Conservation (phyloP, 2,329 filamentous ascomycete genomes). For the Phyllosticta paracitricarpa region DNA sequence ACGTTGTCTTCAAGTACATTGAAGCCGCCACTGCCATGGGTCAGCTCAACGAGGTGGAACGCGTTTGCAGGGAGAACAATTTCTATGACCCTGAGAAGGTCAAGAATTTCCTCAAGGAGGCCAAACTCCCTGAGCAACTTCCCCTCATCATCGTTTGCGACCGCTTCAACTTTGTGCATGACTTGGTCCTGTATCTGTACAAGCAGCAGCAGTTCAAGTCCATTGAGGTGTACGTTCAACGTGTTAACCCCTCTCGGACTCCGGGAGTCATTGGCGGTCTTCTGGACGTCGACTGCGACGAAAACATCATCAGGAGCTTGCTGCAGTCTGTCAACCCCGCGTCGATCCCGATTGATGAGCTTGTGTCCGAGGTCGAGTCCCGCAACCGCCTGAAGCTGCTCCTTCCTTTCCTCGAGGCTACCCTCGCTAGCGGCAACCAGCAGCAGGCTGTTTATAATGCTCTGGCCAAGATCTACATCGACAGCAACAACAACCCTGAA, state of each 20-base stretch:
- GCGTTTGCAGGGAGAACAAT: constrained; percentile 87
- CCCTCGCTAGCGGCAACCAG: constrained; percentile 79
- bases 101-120: constrained; percentile 99
- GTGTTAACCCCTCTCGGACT: constrained; percentile 83
- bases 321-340: constrained; percentile 73
- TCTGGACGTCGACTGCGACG: constrained; percentile 93
- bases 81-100: constrained; percentile 88
- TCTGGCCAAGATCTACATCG: constrained; percentile 97
- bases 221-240: constrained; percentile 95
- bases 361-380: constrained; percentile 89
- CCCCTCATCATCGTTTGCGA: constrained; percentile 98
- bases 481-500: constrained; percentile 96
- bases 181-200: constrained; percentile 91
- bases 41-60: constrained; percentile 91
- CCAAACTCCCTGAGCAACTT: constrained; percentile 80
- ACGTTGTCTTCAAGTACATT: constrained; percentile 99
- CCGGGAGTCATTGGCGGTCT: constrained; percentile 89
- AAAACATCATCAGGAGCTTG: constrained; percentile 88
- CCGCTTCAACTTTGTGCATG: constrained; percentile 98
- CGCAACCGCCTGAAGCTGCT: constrained; percentile 93
- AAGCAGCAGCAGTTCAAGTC: constrained; percentile 99
- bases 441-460: constrained; percentile 97
- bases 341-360: constrained; percentile 84
- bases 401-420: constrained; percentile 90
- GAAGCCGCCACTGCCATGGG: constrained; percentile 91